These are phyloP conservation scores for Septoria linicola DNA, from an alignment of 2,329 filamentous ascomycete species.

Conservation along the genomic window DNA sequence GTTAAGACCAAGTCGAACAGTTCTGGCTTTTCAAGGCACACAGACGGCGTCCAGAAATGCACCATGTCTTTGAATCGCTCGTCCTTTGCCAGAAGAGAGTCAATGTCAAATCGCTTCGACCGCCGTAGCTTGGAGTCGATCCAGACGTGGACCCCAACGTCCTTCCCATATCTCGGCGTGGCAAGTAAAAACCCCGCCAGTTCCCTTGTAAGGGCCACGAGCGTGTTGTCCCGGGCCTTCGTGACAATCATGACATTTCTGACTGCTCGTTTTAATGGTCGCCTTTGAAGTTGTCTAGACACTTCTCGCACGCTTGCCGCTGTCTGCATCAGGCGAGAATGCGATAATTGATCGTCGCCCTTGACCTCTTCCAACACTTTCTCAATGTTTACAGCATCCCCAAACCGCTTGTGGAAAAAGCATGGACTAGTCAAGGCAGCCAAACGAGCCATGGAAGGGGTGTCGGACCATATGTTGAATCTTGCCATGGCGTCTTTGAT, in stretches of 20 bases:
- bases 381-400: conserved; percentile 91
- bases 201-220: conserved; percentile 86
- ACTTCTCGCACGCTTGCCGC: conserved; percentile 94
- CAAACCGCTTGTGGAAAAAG: conserved; percentile 96
- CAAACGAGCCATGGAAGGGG: conserved; percentile 47
- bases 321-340: conserved; percentile 91
- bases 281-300: conserved; percentile 87
- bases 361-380: conserved; percentile 93
- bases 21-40: conserved; percentile 91
- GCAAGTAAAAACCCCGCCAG: conserved; percentile 82
- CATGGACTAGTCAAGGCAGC: conserved; percentile 83
- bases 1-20: conserved; percentile 93
- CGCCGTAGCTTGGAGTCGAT: conserved; percentile 92
- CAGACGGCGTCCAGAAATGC: conserved; percentile 91
- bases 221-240: conserved; percentile 90
- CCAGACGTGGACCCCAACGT: conserved; percentile 92
- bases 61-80: conserved; percentile 78
- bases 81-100: conserved; percentile 70
- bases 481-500: conserved; percentile 29
- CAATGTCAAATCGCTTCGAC: conserved; percentile 82
- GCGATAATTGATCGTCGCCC: conserved; percentile 83
- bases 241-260: conserved; percentile 97
- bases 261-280: conserved; percentile 88
- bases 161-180: conserved; percentile 84
- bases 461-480: conserved; percentile 32